Conservation (phyloP, 1,284 basidiomycete genomes). For the Cutaneotrichosporon sp. region DNA sequence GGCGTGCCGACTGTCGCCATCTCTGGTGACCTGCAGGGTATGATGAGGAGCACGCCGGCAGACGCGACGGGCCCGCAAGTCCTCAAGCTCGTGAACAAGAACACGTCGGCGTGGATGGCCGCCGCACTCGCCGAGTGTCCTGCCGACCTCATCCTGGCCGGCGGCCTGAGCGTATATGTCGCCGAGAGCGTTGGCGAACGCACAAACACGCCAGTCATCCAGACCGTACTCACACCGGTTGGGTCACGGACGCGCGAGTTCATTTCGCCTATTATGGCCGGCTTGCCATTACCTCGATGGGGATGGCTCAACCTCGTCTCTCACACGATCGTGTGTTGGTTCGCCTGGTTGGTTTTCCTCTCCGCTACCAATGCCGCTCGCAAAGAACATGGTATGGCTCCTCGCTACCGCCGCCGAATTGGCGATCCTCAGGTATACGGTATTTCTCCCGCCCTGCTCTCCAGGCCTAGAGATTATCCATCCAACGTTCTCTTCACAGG, state of each 20-base stretch:
- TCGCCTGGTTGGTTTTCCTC: background rate
- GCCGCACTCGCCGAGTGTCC: background rate
- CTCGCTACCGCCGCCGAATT: background rate
- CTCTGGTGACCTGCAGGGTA: background rate
- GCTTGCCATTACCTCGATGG: background rate
- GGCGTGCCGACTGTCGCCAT: background rate
- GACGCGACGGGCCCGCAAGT: background rate
- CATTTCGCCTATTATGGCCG: background rate
- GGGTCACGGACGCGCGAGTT: background rate
- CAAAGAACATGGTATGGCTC: background rate
- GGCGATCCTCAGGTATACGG: conserved; percentile 4
- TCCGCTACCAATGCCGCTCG: conserved; percentile 3
- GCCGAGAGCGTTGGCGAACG: background rate
- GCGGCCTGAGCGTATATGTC: background rate
- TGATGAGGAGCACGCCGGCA: background rate
- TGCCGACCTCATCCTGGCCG: background rate
- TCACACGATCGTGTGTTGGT: background rate
- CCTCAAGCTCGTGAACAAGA: background rate
- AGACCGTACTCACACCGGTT: background rate
- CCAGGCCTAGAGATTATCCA: background rate
- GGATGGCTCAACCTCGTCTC: conserved; percentile 2
- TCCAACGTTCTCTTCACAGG: conserved; percentile 1
- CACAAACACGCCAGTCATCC: background rate
- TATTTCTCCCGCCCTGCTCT: conserved; percentile 1
- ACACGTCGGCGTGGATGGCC: background rate